phyloP scores from a whole-genome alignment of 441 rosid species.

The Erysimum pusillum region DNA sequence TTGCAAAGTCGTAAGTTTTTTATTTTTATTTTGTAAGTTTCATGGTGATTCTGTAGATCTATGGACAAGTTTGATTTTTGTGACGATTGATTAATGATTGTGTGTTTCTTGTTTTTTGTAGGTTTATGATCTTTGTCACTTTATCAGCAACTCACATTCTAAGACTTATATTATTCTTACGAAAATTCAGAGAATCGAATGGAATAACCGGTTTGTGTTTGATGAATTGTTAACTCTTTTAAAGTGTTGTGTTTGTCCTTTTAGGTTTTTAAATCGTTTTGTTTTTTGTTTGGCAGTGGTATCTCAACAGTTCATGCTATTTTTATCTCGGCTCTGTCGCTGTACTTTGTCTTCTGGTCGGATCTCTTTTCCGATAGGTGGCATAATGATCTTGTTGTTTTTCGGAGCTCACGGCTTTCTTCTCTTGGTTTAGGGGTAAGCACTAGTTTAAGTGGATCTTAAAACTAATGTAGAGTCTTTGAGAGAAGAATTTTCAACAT shows the following conservation, averaged over 20 bases:
- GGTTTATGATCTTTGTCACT: conserved; percentile 72
- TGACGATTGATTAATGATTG: neutral
- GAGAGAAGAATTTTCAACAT: neutral
- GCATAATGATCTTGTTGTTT: conserved; percentile 57
- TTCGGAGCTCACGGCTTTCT: conserved; percentile 56
- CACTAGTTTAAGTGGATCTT: neutral
- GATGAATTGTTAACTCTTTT: conserved; percentile 27
- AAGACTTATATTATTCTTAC: conserved; percentile 67
- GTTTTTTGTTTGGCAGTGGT: conserved; percentile 55
- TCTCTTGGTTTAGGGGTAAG: conserved; percentile 54
- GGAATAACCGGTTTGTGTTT: conserved; percentile 74
- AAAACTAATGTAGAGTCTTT: conserved; percentile 20
- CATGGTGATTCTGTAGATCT: neutral
- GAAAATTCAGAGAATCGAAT: conserved; percentile 66
- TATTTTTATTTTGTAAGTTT: neutral
- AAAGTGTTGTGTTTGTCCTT: conserved; percentile 10
- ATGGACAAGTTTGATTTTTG: neutral
- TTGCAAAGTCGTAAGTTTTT: conserved; percentile 69
- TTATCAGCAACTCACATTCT: conserved; percentile 65
- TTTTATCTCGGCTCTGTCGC: conserved; percentile 62
- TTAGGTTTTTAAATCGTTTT: neutral
- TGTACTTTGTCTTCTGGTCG: conserved; percentile 76
- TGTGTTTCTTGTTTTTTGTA: conserved; percentile 30
- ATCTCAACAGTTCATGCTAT: conserved; percentile 81
- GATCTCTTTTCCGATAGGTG: conserved; percentile 64